phyloP scores from a whole-genome alignment of 192 early-diverging fungal genomes.

The Haplosporangium gracile region DNA sequence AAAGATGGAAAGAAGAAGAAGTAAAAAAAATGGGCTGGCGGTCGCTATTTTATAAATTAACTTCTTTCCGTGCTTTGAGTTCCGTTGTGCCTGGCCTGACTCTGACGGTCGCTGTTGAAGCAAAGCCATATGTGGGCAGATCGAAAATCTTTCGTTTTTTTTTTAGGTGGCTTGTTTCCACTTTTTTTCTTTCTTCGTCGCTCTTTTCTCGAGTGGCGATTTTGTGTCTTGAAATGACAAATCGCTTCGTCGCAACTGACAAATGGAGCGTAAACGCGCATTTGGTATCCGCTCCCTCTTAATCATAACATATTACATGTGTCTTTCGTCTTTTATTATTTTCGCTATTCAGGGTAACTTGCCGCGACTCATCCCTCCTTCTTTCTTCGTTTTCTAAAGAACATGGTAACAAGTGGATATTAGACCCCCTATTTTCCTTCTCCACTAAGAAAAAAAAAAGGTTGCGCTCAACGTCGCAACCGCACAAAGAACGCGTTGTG shows the following conservation, averaged over 20 bases:
- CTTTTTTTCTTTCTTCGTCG: background rate
- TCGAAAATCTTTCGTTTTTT: background rate
- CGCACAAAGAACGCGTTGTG: constrained; percentile 93
- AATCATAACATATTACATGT: too few relatives aligned
- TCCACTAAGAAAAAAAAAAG: constrained; percentile 5
- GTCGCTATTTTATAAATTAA: background rate
- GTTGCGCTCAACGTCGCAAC: constrained; percentile 66
- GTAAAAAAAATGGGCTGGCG: background rate
- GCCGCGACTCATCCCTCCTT: background rate
- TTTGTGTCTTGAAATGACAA: background rate
- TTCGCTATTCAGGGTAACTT: too few relatives aligned
- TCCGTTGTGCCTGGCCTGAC: background rate
- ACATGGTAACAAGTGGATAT: background rate
- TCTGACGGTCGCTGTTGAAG: background rate
- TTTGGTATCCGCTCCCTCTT: background rate
- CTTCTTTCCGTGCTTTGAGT: too few relatives aligned
- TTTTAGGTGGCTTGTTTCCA: background rate
- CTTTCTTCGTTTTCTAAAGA: background rate
- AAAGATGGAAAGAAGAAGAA: background rate
- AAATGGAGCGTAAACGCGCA: background rate
- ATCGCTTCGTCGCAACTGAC: constrained; percentile 3
- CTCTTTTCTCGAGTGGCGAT: background rate
- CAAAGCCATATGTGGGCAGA: background rate
- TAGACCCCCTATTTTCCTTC: too few relatives aligned
- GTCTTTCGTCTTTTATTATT: too few relatives aligned